Percentiles rank a stretch among this genome's conserved stretches.
Evolutionary conservation across 2,329 filamentous ascomycete species (phyloP).

Genomic region (Thielaviopsis punctulata): DNA sequence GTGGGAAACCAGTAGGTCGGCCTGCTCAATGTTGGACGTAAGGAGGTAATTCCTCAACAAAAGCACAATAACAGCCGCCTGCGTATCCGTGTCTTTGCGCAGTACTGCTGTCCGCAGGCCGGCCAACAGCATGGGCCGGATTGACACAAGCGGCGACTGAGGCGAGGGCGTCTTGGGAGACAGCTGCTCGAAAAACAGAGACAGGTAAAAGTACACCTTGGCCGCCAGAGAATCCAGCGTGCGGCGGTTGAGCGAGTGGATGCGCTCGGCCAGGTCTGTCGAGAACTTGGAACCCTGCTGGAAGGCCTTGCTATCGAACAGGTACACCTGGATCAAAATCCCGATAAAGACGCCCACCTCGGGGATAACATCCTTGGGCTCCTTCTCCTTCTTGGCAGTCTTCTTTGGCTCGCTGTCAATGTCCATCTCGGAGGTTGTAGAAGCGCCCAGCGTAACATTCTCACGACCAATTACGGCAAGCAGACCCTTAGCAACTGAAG

Average conservation of each 20-base stretch:
- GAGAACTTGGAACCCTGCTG: conserved; percentile 75
- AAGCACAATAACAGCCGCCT: conserved; percentile 87
- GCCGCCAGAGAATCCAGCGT: conserved; percentile 87
- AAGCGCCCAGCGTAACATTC: conserved; percentile 41
- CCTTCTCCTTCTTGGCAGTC: conserved; percentile 44
- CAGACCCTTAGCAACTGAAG: conserved; percentile 49
- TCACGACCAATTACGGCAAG: conserved; percentile 53
- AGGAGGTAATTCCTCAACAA: conserved; percentile 90
- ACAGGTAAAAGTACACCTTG: conserved; percentile 97
- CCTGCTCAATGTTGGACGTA: conserved; percentile 92
- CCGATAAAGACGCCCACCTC: conserved; percentile 82
- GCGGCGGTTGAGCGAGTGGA: conserved; percentile 79
- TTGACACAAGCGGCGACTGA: conserved; percentile 69
- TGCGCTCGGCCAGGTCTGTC: conserved; percentile 60
- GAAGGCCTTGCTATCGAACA: conserved; percentile 71
- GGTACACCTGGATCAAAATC: conserved; percentile 70
- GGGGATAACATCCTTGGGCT: conserved; percentile 62
- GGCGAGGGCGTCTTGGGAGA: conserved; percentile 76
- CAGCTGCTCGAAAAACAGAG: conserved; percentile 84
- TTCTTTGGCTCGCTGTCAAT: conserved; percentile 44
- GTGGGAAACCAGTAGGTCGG: conserved; percentile 87
- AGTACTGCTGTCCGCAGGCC: conserved; percentile 89
- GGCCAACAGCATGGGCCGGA: conserved; percentile 70
- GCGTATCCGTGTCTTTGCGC: conserved; percentile 92
- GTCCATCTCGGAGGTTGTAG: conserved; percentile 48